Base-by-base conservation (phyloP, 2,329 filamentous ascomycete genomes). In the Shiraia bambusicola region DNA sequence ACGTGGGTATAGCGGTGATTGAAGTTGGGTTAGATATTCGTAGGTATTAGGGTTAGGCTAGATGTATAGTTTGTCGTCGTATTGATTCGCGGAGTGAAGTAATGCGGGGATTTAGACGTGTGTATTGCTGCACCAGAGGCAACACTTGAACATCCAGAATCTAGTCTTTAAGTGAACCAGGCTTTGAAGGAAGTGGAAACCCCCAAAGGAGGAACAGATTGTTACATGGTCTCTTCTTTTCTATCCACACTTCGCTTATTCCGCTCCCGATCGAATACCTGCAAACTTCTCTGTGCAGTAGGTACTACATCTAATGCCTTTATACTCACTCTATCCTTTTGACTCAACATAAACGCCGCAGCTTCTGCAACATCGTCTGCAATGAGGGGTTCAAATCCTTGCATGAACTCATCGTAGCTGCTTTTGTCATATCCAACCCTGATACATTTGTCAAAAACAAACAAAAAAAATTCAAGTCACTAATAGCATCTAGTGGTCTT, bases 221-320 rank as follows among this genome's bases (percentile, higher is more conserved):
- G n/a, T n/a, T 24, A 34, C 39, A 42, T 42, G 6, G 19, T 36
- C 27, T 50, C 45, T 5, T 26, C 26, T 3, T 31, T 24, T 25
- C 50, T 42, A 3, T 28, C 34, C 24, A 41, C 28, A 7, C 25
- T 38, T 16, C 58, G 34, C 14, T 32, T 22, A 33, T 64, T 67
- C 66, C 64, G 69, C n/a, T 51, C 41, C 19, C 62, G 53, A 50
- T 70, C 67, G 38, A 70, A 65, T 2, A 69, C 66, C 33, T 53
- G 54, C 41, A 71, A 45, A 41, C 61, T 67, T 24, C 69, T 54
- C 46, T 71, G 68, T 28, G 67, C 63, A 27, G 69, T 74, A 4
- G 73, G 71, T 19, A 77, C 72, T 13, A 75, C 65, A 59, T 76
- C 73, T 37, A 77, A 34, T 2, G 73, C 72, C 58, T 76, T 76